phyloP scores from a whole-genome alignment of 176 grass and related monocot species.

The Oryza australiensis region DNA sequence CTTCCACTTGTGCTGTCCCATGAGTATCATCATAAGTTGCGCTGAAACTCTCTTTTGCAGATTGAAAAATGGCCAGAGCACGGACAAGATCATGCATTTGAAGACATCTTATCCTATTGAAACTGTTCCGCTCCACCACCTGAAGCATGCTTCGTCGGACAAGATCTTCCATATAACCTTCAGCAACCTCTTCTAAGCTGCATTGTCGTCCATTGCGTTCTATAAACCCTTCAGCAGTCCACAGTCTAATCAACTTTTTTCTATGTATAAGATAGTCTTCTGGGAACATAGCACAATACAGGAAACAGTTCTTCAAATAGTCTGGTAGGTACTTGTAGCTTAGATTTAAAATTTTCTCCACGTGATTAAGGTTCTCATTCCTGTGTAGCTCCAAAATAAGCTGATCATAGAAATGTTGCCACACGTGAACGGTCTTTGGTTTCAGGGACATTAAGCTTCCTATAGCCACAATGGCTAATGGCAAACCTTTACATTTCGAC shows the following conservation, averaged over 20 bases:
- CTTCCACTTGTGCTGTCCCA: no score
- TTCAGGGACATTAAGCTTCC: conserved; percentile 4
- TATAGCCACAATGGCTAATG: conserved; percentile 37
- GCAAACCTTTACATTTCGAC: no score
- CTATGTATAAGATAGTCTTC: no score
- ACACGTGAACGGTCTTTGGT: not conserved
- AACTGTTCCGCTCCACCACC: no score
- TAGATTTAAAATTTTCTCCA: no score
- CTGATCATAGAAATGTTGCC: conserved; percentile 32
- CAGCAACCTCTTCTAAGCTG: conserved; percentile 42
- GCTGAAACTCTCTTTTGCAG: no score
- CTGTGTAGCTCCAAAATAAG: conserved; percentile 33
- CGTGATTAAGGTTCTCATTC: no score
- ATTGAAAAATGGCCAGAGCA: conserved; percentile 20
- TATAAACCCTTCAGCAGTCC: conserved; percentile 42
- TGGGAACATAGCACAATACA: no score
- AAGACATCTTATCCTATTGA: not conserved
- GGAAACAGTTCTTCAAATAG: no score
- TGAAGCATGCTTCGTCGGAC: no score
- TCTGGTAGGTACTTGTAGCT: no score
- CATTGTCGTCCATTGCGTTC: conserved; percentile 15
- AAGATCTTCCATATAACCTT: conserved; percentile 35
- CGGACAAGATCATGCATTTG: conserved; percentile 47
- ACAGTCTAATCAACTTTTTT: conserved; percentile 16
- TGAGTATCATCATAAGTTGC: no score